phyloP scores from a whole-genome alignment of 345 rosid species.

The Syzygium oleosum region DNA sequence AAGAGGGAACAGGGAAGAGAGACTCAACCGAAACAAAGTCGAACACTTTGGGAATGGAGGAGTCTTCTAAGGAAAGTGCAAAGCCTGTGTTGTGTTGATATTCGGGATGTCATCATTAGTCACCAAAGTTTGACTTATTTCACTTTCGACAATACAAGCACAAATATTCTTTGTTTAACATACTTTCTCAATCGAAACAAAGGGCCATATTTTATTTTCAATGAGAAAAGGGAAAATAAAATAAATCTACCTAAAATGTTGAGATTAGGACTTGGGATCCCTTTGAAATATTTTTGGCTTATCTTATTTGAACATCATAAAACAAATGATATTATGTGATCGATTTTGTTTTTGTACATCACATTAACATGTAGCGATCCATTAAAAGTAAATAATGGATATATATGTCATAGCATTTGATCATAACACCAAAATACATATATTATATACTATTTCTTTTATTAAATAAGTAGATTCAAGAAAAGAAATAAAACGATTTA shows the following conservation, averaged over 20 bases:
- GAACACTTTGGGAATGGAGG: too few relatives aligned
- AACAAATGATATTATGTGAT: background rate
- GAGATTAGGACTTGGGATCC: background rate
- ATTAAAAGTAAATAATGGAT: too few relatives aligned
- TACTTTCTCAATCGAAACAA: background rate
- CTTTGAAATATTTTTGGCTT: background rate
- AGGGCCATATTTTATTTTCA: too few relatives aligned
- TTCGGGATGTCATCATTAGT: accelerated
- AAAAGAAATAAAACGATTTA: background rate
- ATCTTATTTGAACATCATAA: background rate
- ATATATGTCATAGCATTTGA: background rate
- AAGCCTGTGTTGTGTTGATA: background rate
- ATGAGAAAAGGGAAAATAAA: background rate
- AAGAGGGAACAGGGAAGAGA: too few relatives aligned
- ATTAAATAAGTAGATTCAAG: background rate
- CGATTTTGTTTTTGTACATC: background rate
- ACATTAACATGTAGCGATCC: background rate
- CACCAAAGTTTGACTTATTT: background rate
- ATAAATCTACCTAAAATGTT: too few relatives aligned
- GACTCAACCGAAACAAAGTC: too few relatives aligned
- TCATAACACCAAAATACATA: background rate
- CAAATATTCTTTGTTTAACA: too few relatives aligned
- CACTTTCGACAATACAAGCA: background rate
- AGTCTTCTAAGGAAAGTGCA: background rate
- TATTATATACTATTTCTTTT: too few relatives aligned